Evolutionary conservation across 2,329 filamentous ascomycete genomes (phyloP).

Genomic region (Aspergillus luchuensis): DNA sequence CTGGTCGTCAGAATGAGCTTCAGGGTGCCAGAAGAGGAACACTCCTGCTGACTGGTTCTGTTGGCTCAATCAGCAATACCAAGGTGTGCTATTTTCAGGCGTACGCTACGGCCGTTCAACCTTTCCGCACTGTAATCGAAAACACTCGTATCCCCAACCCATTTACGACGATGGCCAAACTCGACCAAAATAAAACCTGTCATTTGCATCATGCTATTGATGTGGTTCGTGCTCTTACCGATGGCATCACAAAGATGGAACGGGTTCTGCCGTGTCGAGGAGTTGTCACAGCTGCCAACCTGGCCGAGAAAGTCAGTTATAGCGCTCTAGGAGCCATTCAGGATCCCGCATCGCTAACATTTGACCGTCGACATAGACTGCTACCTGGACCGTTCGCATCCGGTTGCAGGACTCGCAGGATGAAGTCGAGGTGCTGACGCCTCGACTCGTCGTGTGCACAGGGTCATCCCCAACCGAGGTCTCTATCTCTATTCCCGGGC

Average conservation of each 20-base stretch:
- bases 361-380: conserved; percentile 21
- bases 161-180: conserved; percentile 53
- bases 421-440: conserved; percentile 39
- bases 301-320: conserved; percentile 32
- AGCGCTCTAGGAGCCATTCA: neutral
- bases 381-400: conserved; percentile 38
- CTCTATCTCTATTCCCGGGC: conserved; percentile 46
- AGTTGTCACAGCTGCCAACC: conserved; percentile 37
- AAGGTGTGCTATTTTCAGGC: conserved; percentile 62
- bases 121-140: conserved; percentile 56
- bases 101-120: conserved; percentile 56
- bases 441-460: conserved; percentile 60
- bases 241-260: conserved; percentile 41
- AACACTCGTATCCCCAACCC: conserved; percentile 55
- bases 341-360: conserved; percentile 16
- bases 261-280: conserved; percentile 39
- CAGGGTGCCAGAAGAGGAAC: conserved; percentile 12
- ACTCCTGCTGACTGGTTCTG: conserved; percentile 17
- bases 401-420: conserved; percentile 29
- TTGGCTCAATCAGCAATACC: conserved; percentile 54
- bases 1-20: neutral
- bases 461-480: conserved; percentile 55
- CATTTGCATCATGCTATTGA: conserved; percentile 60
- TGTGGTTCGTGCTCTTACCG: conserved; percentile 52
- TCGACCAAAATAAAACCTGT: conserved; percentile 61